These are phyloP conservation scores for Croton setiger DNA, from an alignment of 441 rosid species.

Conservation along the genomic window DNA sequence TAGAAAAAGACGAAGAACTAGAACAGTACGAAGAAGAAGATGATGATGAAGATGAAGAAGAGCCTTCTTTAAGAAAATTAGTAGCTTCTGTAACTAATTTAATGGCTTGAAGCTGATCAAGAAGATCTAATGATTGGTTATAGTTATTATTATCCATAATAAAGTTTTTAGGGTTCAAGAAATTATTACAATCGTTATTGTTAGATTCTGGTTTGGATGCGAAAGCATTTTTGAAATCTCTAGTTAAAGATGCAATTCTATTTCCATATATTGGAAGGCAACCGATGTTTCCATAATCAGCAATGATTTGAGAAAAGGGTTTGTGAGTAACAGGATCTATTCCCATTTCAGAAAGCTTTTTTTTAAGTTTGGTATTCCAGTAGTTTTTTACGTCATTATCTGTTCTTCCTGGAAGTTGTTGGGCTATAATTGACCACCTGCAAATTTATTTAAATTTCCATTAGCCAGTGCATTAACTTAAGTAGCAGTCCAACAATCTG, in stretches of 20 bases:
- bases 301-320: slow-evolving; percentile 70
- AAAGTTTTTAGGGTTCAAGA: slow-evolving; percentile 13
- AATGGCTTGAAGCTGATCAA: slow-evolving; percentile 73
- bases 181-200: slow-evolving; percentile 16
- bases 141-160: neutral
- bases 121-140: slow-evolving; percentile 49
- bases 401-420: slow-evolving; percentile 89
- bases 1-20: slow-evolving; percentile 43
- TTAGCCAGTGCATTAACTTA: too few species aligned
- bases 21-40: slow-evolving; percentile 38
- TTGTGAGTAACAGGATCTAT: slow-evolving; percentile 99
- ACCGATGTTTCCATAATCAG: slow-evolving; percentile 30
- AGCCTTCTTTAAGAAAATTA: slow-evolving; percentile 20
- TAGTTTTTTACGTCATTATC: slow-evolving; percentile 92
- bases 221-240: slow-evolving; percentile 36
- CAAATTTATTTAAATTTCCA: too few species aligned
- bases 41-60: slow-evolving; percentile 26
- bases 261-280: slow-evolving; percentile 22
- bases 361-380: slow-evolving; percentile 93
- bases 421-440: slow-evolving; percentile 94
- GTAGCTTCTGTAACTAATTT: slow-evolving; percentile 59
- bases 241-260: slow-evolving; percentile 39
- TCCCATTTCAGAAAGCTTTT: slow-evolving; percentile 95
- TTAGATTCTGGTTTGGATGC: slow-evolving; percentile 21
- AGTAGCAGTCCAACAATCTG: too few species aligned